Percentiles rank a stretch among this genome's conserved stretches.
These are phyloP conservation scores for Aquilaria agallochum DNA, from an alignment of 441 rosid genomes.

Conservation along the genomic window DNA sequence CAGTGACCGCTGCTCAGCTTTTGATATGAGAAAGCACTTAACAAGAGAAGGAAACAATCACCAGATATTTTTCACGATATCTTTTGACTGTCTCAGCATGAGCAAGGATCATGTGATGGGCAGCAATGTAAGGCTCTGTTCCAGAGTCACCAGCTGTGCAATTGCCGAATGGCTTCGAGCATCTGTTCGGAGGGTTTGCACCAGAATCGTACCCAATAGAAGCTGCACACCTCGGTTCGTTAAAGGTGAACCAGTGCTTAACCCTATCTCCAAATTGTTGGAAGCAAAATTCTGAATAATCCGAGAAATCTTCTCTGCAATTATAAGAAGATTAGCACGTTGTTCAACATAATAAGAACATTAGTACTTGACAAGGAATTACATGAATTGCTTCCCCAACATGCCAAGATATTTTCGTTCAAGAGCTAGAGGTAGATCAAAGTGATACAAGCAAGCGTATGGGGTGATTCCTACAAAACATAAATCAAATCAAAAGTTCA, in stretches of 20 bases:
- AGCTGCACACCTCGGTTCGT: conserved; percentile 26
- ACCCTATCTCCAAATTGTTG: conserved; percentile 22
- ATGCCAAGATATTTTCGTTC: conserved; percentile 5
- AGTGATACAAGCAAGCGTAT: conserved; percentile 8
- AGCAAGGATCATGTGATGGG: conserved; percentile 31
- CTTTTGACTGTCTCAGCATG: conserved; percentile 33
- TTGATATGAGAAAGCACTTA: background rate
- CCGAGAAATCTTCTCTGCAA: conserved; percentile 14
- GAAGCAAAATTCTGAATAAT: conserved; percentile 24
- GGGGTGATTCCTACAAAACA: conserved; percentile 15
- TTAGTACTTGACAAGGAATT: background rate
- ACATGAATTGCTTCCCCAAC: conserved; percentile 7
- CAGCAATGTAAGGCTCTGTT: conserved; percentile 38
- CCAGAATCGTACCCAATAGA: conserved; percentile 34
- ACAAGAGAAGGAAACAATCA: conserved; percentile 4
- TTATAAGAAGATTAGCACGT: background rate
- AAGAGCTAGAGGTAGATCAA: conserved; percentile 14
- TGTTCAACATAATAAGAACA: background rate
- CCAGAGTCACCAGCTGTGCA: conserved; percentile 37
- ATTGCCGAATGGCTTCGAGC: conserved; percentile 30
- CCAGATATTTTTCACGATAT: conserved; percentile 33
- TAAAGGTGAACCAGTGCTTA: conserved; percentile 23
- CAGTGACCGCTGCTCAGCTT: background rate
- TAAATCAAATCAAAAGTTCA: background rate
- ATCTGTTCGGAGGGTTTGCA: conserved; percentile 28